Evolutionary conservation across 2,329 filamentous ascomycete genomes (phyloP), one percentile per base, ranked within the genome.

Genomic region (Aspergillus vadensis): DNA sequence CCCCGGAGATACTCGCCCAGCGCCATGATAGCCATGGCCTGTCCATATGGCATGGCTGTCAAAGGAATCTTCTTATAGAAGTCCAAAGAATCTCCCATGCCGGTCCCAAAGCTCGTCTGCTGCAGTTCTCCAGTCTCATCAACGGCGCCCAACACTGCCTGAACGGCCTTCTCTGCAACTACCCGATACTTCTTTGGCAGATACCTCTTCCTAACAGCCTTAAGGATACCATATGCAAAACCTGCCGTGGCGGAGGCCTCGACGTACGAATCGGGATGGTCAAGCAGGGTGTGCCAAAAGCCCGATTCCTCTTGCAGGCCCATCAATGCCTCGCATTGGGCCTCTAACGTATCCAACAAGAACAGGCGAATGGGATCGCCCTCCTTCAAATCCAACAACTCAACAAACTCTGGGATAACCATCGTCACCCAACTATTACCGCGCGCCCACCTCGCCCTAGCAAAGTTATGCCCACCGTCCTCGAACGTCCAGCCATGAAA

Each of bases 401-500:
- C 91, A 58, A 94, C 82, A 66, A 93, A 90, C 69, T 94, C 91
- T 0, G 90, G 90, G 56, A 93, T 90, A n/a, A 86, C 90, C 62
- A 94, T 93, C 0, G 90, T 93, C 50, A 94, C 72, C 91, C 91
- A 94, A 56, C 74, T 77, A 58, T 79, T 79, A 0, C 84, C 84
- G n/a, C 84, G 74, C 12, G 83, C 84, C 84, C 84, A 86, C 38
- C 82, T 74, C 8, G 83, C 84, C 54, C 77, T 67, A 2, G 83
- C 84, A 65, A 85, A 86, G 65, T 86, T 85, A 66, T 86, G 83
- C 2, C 83, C 88, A 8, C 84, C 84, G 1, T 87, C 83, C 52
- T 88, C 83, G 67, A 92, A 93, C 9, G 88, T 88, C 91, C 91
- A 94, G 27, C 91, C 91, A 74, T 94, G 91, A 80, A 89, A 93